phyloP scores from a whole-genome alignment of 2,329 filamentous ascomycete genomes.

The Cryphonectria carpinicola region DNA sequence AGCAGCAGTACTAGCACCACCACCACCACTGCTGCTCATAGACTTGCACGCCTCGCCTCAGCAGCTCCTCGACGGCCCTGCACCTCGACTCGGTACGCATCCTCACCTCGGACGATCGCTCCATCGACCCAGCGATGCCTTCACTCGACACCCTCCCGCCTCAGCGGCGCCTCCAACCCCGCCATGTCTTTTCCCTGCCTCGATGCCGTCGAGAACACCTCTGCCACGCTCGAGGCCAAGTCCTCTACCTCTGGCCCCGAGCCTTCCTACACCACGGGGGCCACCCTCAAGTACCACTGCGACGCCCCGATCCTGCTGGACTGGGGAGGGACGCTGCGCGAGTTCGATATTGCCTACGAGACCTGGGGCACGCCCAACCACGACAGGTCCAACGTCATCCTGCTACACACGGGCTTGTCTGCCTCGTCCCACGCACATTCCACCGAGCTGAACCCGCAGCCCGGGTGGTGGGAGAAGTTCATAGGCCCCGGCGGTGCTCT shows the following conservation, averaged over 20 bases:
- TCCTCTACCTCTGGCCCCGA: slow-evolving; percentile 81
- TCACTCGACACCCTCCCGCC: slow-evolving; percentile 30
- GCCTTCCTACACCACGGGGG: slow-evolving; percentile 89
- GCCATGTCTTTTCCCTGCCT: slow-evolving; percentile 90
- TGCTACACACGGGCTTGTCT: slow-evolving; percentile 91
- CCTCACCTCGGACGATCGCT: not conserved
- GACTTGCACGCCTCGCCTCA: slow-evolving; percentile 8
- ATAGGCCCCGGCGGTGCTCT: slow-evolving; percentile 85
- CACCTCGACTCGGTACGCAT: not conserved
- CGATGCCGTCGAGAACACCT: slow-evolving; percentile 79
- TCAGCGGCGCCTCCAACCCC: slow-evolving; percentile 68
- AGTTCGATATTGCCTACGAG: slow-evolving; percentile 91
- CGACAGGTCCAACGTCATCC: slow-evolving; percentile 83
- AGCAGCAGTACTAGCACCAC: not conserved
- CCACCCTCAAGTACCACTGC: slow-evolving; percentile 78
- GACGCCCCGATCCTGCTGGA: slow-evolving; percentile 78
- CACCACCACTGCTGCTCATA: not conserved
- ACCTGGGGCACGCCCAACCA: slow-evolving; percentile 84
- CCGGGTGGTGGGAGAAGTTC: slow-evolving; percentile 99
- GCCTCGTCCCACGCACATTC: slow-evolving; percentile 98
- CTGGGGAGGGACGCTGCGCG: slow-evolving; percentile 90
- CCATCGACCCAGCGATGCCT: slow-evolving; percentile 27
- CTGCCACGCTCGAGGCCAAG: slow-evolving; percentile 68
- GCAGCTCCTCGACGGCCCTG: not conserved
- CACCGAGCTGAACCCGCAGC: slow-evolving; percentile 81